Base-by-base conservation (phyloP, 2,329 filamentous ascomycete species). In the Cercospora beticola region DNA sequence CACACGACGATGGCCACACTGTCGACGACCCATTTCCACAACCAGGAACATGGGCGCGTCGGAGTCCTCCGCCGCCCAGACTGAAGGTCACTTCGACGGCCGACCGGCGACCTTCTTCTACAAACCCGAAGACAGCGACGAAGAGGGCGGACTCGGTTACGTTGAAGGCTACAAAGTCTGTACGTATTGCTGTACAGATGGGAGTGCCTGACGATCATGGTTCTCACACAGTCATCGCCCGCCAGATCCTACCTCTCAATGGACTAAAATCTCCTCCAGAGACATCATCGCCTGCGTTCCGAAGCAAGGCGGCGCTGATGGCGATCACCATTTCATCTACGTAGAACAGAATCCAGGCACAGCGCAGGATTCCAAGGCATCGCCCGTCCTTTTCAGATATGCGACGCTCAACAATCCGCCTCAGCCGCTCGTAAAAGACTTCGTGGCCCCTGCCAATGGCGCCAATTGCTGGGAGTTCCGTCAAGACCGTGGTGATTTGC, bases 241-340 rank as follows among this genome's bases (percentile, higher is more conserved):
- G 3, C 18, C 60, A 73, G 70, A 70, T 64, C 66, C 67, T 10
- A 46, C 60, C 43, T 70, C 71, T 2, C 58, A 69, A 62, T 72
- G 72, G 72, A 67, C 64, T 18, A 64, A 49, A 18, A 71, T 76
- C 43, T 40, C 68, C 0, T 36, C 64, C 21, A 67, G 58, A 18
- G 67, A 76, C 68, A 74, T 78, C 33, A 73, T 78, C 40, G 71
- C 68, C 16, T 67, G 71, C 33, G 66, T 74, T 16, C 71, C 74
- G 5, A 65, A 67, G 6, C 60, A 66, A 52, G 65, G 64, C 36
- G 63, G 58, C 30, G 56, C 46, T 23, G 33, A 60, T 26, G 64
- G 70, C 49, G 71, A 70, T 43, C 73, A 74, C 49, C 64, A 70
- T 26, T 63, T 76, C 30, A 62, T 76, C 16, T 78, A 73, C 58